A percentile compares a stretch with the other conserved stretches of the same genome.
phyloP scores from a whole-genome alignment of 139 green algal species.

The Nannochloris sp. region DNA sequence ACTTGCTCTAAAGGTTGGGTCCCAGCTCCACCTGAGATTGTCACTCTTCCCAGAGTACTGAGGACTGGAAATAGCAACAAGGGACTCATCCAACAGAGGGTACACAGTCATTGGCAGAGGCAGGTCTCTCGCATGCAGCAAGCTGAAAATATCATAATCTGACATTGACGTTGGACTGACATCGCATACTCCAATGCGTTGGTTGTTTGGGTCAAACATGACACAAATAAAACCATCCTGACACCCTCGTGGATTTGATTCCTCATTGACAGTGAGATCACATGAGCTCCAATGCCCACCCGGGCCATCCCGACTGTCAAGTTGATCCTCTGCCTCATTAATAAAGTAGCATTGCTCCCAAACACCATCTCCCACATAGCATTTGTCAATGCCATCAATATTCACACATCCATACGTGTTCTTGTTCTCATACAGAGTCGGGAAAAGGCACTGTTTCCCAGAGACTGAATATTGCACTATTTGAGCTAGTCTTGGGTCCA shows the following conservation, averaged over 20 bases:
- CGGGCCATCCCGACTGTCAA: neutral
- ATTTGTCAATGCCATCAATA: neutral
- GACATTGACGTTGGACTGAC: neutral
- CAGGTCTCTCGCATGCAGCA: too few species aligned
- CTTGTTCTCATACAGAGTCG: neutral
- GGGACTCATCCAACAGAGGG: conserved; percentile 9
- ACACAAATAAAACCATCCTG: conserved; percentile 3
- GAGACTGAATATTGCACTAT: neutral
- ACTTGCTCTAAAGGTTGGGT: too few species aligned
- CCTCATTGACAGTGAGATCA: neutral
- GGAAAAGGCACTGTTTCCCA: neutral
- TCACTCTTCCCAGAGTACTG: conserved; percentile 5
- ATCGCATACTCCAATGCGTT: neutral
- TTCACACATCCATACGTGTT: neutral
- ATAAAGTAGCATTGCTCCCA: neutral
- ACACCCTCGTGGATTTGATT: neutral
- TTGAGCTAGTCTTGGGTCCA: neutral
- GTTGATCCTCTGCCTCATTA: neutral
- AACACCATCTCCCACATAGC: neutral
- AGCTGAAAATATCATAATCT: too few species aligned
- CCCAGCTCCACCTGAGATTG: too few species aligned
- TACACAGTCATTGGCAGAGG: conserved; percentile 15
- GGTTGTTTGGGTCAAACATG: neutral
- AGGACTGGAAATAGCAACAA: conserved; percentile 7
- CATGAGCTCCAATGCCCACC: neutral